phyloP scores from a whole-genome alignment of 495 filamentous ascomycete species.

The Darksidea phi region DNA sequence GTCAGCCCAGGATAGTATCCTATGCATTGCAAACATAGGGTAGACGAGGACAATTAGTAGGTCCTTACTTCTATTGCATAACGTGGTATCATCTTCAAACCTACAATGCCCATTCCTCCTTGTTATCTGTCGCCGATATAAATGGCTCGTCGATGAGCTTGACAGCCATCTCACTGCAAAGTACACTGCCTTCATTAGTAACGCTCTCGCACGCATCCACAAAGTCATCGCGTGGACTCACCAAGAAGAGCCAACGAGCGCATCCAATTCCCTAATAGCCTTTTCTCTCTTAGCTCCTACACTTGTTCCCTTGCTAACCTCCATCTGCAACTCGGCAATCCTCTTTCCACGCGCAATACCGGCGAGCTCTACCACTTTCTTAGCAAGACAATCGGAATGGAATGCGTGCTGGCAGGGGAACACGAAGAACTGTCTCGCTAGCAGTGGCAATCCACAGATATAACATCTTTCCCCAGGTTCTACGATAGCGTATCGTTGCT shows the following conservation, averaged over 20 bases:
- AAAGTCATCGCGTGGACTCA: slow-evolving; percentile 47
- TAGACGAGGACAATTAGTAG: background rate
- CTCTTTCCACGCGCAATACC: slow-evolving; percentile 71
- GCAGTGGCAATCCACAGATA: slow-evolving; percentile 77
- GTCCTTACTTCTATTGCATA: background rate
- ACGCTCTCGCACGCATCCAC: background rate
- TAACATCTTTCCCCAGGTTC: slow-evolving; percentile 94
- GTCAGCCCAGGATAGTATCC: too few species aligned
- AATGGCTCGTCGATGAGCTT: slow-evolving; percentile 92
- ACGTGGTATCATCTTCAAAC: background rate
- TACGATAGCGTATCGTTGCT: slow-evolving; percentile 90
- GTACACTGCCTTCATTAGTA: slow-evolving; percentile 54
- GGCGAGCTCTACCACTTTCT: slow-evolving; percentile 73
- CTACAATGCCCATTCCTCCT: slow-evolving; percentile 79
- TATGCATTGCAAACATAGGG: background rate
- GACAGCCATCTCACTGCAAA: slow-evolving; percentile 93
- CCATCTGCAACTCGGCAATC: slow-evolving; percentile 80
- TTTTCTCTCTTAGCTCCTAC: slow-evolving; percentile 68
- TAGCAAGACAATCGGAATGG: slow-evolving; percentile 87
- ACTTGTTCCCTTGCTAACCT: slow-evolving; percentile 70
- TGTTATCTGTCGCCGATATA: slow-evolving; percentile 65
- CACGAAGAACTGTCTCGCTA: slow-evolving; percentile 92
- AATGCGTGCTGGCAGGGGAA: slow-evolving; percentile 98
- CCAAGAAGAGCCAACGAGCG: slow-evolving; percentile 76
- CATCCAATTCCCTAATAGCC: slow-evolving; percentile 85